Percentiles rank a stretch among this genome's conserved stretches.
phyloP scores from a whole-genome alignment of 495 filamentous ascomycete species.

The Aspergillus egyptiacus region DNA sequence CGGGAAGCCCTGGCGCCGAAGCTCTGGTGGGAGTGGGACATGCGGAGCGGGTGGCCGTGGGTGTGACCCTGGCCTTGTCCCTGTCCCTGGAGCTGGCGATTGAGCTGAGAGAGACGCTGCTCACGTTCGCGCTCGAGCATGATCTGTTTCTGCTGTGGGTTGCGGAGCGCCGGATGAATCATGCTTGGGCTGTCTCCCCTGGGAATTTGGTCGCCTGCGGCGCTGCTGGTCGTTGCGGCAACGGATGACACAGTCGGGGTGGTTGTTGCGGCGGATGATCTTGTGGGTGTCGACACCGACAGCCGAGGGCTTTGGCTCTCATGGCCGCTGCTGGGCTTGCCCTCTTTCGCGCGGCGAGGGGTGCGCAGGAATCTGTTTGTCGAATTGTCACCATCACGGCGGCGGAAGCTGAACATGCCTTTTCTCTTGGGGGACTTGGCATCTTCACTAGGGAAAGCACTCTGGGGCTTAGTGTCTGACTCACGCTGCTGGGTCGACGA shows the following conservation, averaged over 20 bases:
- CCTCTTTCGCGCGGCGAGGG: constrained; percentile 10
- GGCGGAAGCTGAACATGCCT: constrained; percentile 24
- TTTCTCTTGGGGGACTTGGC: constrained; percentile 18
- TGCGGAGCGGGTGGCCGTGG: background rate
- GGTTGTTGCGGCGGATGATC: constrained; percentile 4
- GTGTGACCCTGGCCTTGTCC: background rate
- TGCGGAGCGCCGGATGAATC: constrained; percentile 22
- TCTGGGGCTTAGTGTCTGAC: constrained; percentile 4
- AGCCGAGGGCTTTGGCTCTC: constrained; percentile 6
- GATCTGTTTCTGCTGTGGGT: constrained; percentile 11
- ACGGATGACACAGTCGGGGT: constrained; percentile 15
- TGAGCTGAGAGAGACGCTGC: background rate
- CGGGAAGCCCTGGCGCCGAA: background rate
- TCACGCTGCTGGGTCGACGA: constrained; percentile 4
- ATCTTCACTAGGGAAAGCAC: constrained; percentile 8
- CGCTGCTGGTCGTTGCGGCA: background rate
- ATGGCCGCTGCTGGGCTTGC: background rate
- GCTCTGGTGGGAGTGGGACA: constrained; percentile 7
- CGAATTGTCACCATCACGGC: constrained; percentile 11
- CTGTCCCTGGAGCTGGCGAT: background rate
- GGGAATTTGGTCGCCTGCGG: background rate
- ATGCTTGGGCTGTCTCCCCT: constrained; percentile 14
- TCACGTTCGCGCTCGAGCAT: constrained; percentile 17
- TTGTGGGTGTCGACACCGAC: background rate
- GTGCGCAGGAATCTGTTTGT: constrained; percentile 16